These are phyloP conservation scores for Boletus reticuloceps DNA, from an alignment of 768 basidiomycete species.

Conservation along the genomic window DNA sequence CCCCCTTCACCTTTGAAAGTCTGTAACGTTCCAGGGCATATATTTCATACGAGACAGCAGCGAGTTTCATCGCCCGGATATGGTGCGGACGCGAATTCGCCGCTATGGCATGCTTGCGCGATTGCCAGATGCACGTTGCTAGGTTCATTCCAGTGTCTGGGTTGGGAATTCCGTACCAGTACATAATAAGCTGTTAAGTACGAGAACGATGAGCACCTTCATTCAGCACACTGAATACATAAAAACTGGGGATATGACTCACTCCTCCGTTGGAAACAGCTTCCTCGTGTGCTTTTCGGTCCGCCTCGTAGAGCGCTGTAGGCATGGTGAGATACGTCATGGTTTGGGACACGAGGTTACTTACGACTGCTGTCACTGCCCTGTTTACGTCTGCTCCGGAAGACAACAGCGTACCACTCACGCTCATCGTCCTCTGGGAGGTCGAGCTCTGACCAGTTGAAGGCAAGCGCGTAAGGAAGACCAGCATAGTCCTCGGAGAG, in stretches of 20 bases:
- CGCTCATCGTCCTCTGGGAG: constrained; percentile 71
- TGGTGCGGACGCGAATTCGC: constrained; percentile 83
- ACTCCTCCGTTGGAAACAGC: constrained; percentile 86
- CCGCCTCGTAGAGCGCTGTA: constrained; percentile 83
- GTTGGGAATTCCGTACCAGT: constrained; percentile 92
- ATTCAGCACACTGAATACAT: constrained; percentile 2
- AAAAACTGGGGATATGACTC: constrained; percentile 27
- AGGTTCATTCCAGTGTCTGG: constrained; percentile 78
- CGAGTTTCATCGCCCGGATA: constrained; percentile 77
- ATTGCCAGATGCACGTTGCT: constrained; percentile 96
- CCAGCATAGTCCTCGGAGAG: constrained; percentile 57
- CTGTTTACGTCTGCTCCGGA: constrained; percentile 71
- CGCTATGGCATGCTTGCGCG: constrained; percentile 75
- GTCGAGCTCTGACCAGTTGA: constrained; percentile 80
- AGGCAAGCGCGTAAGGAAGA: constrained; percentile 67
- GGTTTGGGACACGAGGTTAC: constrained; percentile 13
- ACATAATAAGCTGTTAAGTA: constrained; percentile 65
- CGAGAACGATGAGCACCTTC: no score
- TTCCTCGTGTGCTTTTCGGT: constrained; percentile 87
- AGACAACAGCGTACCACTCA: constrained; percentile 93
- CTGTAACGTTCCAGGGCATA: constrained; percentile 78
- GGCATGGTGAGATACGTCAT: constrained; percentile 2
- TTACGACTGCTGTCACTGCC: constrained; percentile 69
- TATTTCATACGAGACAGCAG: constrained; percentile 71
- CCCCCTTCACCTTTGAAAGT: constrained; percentile 64